phyloP scores from a whole-genome alignment of 768 basidiomycete species.

The Trametes gibbosa region DNA sequence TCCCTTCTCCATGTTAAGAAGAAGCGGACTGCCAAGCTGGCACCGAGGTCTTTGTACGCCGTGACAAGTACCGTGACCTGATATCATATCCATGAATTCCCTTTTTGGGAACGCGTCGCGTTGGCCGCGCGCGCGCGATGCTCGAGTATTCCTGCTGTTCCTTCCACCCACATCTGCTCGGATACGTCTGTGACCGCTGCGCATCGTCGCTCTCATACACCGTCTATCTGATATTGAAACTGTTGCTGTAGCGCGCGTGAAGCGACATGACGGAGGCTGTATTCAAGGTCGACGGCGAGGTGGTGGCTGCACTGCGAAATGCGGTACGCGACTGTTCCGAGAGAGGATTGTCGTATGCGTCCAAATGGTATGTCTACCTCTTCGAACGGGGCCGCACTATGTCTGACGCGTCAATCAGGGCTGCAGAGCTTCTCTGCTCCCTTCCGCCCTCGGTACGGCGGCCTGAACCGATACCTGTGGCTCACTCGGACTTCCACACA shows the following conservation, averaged over 20 bases:
- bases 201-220: background rate
- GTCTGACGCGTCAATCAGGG: conserved; percentile 43
- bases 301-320: conserved; percentile 53
- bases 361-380: conserved; percentile 63
- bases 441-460: conserved; percentile 49
- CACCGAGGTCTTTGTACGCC: background rate
- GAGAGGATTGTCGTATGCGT: conserved; percentile 63
- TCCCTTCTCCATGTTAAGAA: background rate
- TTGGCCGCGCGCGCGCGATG: background rate
- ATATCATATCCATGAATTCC: background rate
- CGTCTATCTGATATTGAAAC: too few relatives aligned
- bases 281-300: conserved; percentile 43
- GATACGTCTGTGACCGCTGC: background rate
- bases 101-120: conserved; percentile 11
- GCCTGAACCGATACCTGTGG: conserved; percentile 25
- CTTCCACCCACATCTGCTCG: too few relatives aligned
- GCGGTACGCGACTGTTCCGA: conserved; percentile 74
- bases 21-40: conserved; percentile 8
- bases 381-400: background rate
- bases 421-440: conserved; percentile 70
- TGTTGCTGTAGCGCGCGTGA: background rate
- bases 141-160: background rate
- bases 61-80: conserved; percentile 7
- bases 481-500: conserved; percentile 43
- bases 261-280: conserved; percentile 1